A percentile compares a stretch with the other conserved stretches of the same genome.
Conservation (phyloP, 2,329 filamentous ascomycete genomes). For the Paecilomyces variotii region DNA sequence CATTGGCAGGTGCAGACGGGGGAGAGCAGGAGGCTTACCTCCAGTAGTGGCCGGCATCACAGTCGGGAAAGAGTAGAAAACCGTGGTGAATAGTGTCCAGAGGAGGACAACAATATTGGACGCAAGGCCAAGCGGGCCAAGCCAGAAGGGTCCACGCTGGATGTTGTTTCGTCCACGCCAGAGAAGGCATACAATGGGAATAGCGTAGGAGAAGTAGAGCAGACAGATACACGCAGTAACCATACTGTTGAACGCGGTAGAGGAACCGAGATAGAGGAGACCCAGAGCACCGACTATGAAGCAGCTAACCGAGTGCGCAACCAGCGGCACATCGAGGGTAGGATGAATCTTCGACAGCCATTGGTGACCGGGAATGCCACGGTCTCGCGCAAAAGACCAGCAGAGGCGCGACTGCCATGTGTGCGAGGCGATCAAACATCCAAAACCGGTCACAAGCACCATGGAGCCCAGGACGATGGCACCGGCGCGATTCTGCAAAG, state of each 20-base stretch:
- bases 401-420: constrained; percentile 45
- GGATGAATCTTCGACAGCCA: constrained; percentile 34
- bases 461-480: constrained; percentile 41
- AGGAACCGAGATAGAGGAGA: constrained; percentile 39
- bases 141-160: constrained; percentile 41
- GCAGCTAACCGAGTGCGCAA: constrained; percentile 39
- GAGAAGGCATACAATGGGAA: constrained; percentile 41
- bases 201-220: constrained; percentile 42
- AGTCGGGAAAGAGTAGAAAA: constrained; percentile 33
- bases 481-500: constrained; percentile 37
- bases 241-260: constrained; percentile 37
- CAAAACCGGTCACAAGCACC: constrained; percentile 41
- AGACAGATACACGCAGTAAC: constrained; percentile 40
- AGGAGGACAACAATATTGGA: constrained; percentile 4
- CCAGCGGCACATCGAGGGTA: constrained; percentile 37
- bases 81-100: constrained; percentile 38
- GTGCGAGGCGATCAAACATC: constrained; percentile 40
- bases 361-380: constrained; percentile 38
- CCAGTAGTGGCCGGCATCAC: constrained; percentile 24
- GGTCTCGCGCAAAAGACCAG: constrained; percentile 47
- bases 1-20: not conserved
- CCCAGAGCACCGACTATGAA: constrained; percentile 40
- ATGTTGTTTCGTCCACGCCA: constrained; percentile 39
- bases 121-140: constrained; percentile 17
- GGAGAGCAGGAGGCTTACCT: constrained; percentile 20